A percentile compares a stretch with the other conserved stretches of the same genome.
Conservation (phyloP, 129 eudicot species). For the Flaveria bidentis region DNA sequence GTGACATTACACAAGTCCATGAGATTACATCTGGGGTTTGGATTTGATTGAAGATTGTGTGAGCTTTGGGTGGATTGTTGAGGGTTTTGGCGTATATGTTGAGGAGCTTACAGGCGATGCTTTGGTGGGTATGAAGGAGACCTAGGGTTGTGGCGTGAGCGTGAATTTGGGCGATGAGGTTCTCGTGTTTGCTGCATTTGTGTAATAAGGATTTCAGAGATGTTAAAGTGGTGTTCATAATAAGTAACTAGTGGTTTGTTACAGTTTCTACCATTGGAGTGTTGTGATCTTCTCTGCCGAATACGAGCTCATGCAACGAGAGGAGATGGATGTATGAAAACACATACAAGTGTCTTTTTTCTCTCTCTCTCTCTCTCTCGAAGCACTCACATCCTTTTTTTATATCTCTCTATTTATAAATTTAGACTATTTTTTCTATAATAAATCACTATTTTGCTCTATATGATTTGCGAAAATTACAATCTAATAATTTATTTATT, state of each 20-base stretch:
- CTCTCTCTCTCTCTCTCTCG: no score
- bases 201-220: constrained; percentile 30
- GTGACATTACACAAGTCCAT: constrained; percentile 56
- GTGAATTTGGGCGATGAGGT: constrained; percentile 51
- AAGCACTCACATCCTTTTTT: no score
- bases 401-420: no score
- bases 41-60: constrained; percentile 40
- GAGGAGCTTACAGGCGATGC: constrained; percentile 42
- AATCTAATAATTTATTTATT: no score
- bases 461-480: no score
- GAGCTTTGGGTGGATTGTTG: constrained; percentile 43
- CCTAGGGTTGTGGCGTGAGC: constrained; percentile 51
- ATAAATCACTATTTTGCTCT: no score
- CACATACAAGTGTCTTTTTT: no score
- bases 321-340: no score
- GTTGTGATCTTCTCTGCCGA: background rate
- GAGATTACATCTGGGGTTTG: constrained; percentile 51
- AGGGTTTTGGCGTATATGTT: constrained; percentile 44
- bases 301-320: background rate
- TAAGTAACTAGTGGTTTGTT: background rate
- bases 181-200: constrained; percentile 40
- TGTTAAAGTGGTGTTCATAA: constrained; percentile 33
- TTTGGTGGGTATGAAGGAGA: constrained; percentile 32
- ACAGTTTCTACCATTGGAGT: background rate
- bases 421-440: no score